These are phyloP conservation scores for Limonium bicolor DNA, from an alignment of 148 eudicot genomes.

Conservation along the genomic window DNA sequence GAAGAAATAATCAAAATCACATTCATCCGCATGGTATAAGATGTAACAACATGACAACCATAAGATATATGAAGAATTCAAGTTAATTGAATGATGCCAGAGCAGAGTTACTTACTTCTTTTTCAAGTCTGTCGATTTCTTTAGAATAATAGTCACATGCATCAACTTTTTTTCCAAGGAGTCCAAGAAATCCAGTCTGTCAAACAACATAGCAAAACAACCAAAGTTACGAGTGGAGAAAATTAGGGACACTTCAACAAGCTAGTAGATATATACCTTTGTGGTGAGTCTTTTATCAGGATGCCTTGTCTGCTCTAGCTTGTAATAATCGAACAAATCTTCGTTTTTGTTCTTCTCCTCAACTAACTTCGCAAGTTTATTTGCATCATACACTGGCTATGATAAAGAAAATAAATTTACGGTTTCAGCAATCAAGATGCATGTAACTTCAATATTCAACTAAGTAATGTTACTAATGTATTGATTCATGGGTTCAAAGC, in stretches of 20 bases:
- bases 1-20: no score
- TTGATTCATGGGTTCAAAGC: no score
- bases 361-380: constrained; percentile 74
- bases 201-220: constrained; percentile 10
- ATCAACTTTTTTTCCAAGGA: constrained; percentile 60
- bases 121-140: constrained; percentile 51
- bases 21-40: no score
- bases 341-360: constrained; percentile 55
- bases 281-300: constrained; percentile 51
- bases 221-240: constrained; percentile 1
- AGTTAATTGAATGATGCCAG: neutral
- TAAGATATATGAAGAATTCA: no score
- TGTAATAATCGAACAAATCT: constrained; percentile 93
- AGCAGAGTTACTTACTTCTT: constrained; percentile 37
- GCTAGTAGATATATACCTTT: no score
- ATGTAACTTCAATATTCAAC: no score
- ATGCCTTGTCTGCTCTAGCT: constrained; percentile 53
- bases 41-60: no score
- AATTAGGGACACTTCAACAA: no score
- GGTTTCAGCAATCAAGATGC: no score
- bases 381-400: constrained; percentile 86
- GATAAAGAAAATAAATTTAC: no score
- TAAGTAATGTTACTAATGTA: no score
- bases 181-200: constrained; percentile 90
- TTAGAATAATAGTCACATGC: constrained; percentile 51